A percentile compares a stretch with the other conserved stretches of the same genome.
Evolutionary conservation across 441 rosid genomes (phyloP).

Genomic region (Pelargonium myrrhifolium): DNA sequence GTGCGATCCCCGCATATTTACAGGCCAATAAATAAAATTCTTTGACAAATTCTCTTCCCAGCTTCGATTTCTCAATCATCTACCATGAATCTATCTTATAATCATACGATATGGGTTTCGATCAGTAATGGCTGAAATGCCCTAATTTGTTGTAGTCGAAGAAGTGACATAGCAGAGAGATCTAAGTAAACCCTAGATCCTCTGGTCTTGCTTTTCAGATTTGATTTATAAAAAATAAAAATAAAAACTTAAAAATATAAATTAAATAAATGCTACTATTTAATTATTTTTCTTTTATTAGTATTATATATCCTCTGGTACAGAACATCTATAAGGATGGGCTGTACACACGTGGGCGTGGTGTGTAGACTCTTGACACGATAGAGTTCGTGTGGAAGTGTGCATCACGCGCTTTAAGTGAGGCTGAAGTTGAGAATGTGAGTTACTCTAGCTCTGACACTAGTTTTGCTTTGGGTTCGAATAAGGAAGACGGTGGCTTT

Average conservation of each 20-base stretch:
- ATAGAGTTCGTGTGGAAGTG: too few species aligned
- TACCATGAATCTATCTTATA: slow-evolving; percentile 11
- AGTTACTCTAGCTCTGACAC: too few species aligned
- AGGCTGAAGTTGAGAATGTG: too few species aligned
- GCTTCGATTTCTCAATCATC: slow-evolving; percentile 26
- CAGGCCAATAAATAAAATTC: slow-evolving; percentile 26
- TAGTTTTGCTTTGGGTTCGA: too few species aligned
- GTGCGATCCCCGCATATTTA: slow-evolving; percentile 67
- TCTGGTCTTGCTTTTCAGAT: slow-evolving; percentile 20
- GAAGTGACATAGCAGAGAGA: slow-evolving; percentile 26
- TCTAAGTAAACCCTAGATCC: slow-evolving; percentile 58
- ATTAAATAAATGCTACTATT: too few species aligned
- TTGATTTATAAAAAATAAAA: background rate
- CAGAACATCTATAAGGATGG: background rate
- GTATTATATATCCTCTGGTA: background rate
- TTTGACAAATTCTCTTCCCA: slow-evolving; percentile 14
- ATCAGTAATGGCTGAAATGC: slow-evolving; percentile 6
- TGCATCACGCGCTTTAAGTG: too few species aligned
- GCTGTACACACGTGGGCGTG: slow-evolving; percentile 5
- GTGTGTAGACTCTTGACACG: background rate
- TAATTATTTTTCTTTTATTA: too few species aligned
- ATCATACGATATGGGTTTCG: slow-evolving; percentile 12
- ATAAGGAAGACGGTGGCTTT: too few species aligned
- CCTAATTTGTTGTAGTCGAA: background rate
- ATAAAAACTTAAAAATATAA: background rate